Evolutionary conservation across 2,329 filamentous ascomycete genomes (phyloP).

Genomic region (Nemania bipapillata): DNA sequence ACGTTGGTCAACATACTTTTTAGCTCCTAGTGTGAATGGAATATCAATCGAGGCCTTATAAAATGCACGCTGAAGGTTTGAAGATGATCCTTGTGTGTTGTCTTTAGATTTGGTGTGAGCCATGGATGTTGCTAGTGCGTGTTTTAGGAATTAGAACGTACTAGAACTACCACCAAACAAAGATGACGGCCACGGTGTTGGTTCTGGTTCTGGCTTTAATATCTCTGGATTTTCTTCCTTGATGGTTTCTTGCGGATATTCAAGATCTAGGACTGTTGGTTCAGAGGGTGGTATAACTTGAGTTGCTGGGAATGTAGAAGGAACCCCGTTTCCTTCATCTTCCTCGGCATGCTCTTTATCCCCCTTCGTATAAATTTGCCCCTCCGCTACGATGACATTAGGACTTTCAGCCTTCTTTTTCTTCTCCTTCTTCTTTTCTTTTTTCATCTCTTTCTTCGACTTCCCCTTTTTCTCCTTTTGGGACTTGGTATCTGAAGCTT

Average conservation of each 20-base stretch:
- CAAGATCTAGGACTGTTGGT: background rate
- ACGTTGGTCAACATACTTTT: too few relatives aligned
- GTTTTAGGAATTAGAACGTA: slow-evolving; percentile 13
- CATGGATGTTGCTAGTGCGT: too few relatives aligned
- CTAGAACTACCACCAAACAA: slow-evolving; percentile 4
- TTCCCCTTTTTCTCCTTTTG: background rate
- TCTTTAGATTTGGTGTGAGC: too few relatives aligned
- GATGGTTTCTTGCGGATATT: background rate
- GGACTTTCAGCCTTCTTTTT: background rate
- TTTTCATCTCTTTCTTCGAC: background rate
- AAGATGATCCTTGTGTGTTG: too few relatives aligned
- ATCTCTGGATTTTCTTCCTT: too few relatives aligned
- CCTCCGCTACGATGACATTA: background rate
- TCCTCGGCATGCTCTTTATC: background rate
- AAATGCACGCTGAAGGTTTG: too few relatives aligned
- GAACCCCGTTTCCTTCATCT: background rate
- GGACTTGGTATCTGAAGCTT: background rate
- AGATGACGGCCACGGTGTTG: too few relatives aligned
- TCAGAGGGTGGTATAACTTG: background rate
- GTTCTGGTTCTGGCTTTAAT: too few relatives aligned
- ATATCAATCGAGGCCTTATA: too few relatives aligned
- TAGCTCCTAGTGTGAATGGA: too few relatives aligned
- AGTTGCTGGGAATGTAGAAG: background rate
- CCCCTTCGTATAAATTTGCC: background rate
- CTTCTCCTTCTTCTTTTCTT: background rate